Base-by-base conservation (phyloP, 2,329 filamentous ascomycete species). In the Cadophora gregata region DNA sequence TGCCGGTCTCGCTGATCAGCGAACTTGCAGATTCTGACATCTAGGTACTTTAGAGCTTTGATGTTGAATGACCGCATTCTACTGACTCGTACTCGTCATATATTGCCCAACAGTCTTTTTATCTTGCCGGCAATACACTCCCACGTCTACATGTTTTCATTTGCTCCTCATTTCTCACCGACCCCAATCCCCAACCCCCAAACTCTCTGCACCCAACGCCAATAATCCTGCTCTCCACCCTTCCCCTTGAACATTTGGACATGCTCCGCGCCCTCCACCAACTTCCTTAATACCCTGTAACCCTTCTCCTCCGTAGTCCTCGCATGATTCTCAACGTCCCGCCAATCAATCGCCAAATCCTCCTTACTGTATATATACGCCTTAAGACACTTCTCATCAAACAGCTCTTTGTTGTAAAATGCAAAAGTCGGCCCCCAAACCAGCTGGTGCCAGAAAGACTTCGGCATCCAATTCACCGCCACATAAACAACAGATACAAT, bases 291-390 rank as follows among this genome's bases (percentile, higher is more conserved):
- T 25, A 73, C 69, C 14, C 25, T 64, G 65, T 70, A 75, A 0
- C 74, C 74, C 21, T 65, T 70, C 50, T 60, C 27, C 65, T 67
- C 66, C 21, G 70, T 70, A 3, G 38, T 62, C 12, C 47, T 50
- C 12, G 71, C 71, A 66, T 73, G 69, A 24, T 24, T 45, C 63
- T 74, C 73, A 7, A 74, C 70, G 62, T 74, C 62, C 63, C 55
- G 42, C 67, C 65, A 74, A 60, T 72, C 70, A 50, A 75, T 71
- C 2, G 63, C 64, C 53, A 67, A 29, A 62, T 74, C 73, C 56
- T 75, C 73, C 45, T 73, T 71, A 27, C 73, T 75, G 66, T 76
- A 76, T 6, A 76, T 51, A 68, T 73, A 76, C 7, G 63, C 71
- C 60, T 69, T 70, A 9, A 70, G 21, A 24, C 62, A 62, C 9